Evolutionary conservation across 2,329 filamentous ascomycete species (phyloP), one percentile per base, ranked within the genome.

Genomic region (Gremmenia infestans): DNA sequence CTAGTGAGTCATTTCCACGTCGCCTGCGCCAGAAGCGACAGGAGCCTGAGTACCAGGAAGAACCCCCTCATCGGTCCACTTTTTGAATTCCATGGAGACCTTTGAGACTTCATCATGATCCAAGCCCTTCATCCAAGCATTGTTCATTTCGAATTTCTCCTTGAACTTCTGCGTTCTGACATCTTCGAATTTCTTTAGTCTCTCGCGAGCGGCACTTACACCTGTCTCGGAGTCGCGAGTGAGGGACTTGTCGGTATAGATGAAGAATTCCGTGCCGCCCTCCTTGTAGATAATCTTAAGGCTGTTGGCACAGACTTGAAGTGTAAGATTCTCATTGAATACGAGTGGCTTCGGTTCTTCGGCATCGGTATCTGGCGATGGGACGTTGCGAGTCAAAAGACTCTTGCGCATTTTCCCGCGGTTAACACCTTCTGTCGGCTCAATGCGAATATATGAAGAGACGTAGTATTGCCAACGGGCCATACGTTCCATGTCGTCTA

Each of bases 401-500:
- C 84, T 80, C 72, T 85, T 87, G 59, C 81, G 82, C 66, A 91
- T 78, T 48, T 81, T 82, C 5, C 80, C 79, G 50, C 85, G 78
- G 6, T 80, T 76, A 2, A 94, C 80, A 14, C 89, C 89, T 72
- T 94, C 89, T 0, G 94, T 99, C 2, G 90, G 89, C 67, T 96
- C 91, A 23, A 92, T 82, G 60, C 91, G 89, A 63, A 91, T 89
- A 72, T 89, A 97, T 0, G 92, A 91, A 17, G 93, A 92, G 55
- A 96, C 90, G 70, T 99, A 99, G 74, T 95, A 96, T 65, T 93
- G 89, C 94, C 94, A 99, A 40, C 85, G 81, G 60, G 91, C 86
- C 55, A 87, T 86, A 50, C 86, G 82, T 68, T 94, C 88, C 77
- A 96, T 87, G 63, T 96, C 91, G 63, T 96, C 90, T 67, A 87